Percentiles rank a stretch among this genome's conserved stretches.
Evolutionary conservation across 345 rosid species (phyloP).

Genomic region (Linum usitatissimum): DNA sequence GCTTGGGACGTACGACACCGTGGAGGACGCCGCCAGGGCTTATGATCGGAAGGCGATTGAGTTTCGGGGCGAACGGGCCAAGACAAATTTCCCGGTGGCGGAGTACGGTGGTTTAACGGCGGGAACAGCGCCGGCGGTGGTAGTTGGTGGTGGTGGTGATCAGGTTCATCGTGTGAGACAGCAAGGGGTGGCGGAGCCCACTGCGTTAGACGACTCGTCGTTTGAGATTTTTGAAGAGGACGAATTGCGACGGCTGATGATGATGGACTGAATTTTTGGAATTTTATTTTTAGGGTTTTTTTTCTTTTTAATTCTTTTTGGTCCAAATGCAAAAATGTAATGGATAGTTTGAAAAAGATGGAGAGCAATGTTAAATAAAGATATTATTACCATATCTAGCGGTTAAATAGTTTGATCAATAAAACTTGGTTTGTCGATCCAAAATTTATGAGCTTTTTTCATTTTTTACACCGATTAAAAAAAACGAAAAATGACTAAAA

Average conservation of each 20-base stretch:
- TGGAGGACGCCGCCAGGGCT: slow-evolving; percentile 32
- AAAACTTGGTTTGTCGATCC: too few relatives aligned
- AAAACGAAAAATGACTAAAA: too few relatives aligned
- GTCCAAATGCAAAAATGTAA: too few relatives aligned
- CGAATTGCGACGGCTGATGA: not conserved
- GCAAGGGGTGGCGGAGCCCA: not conserved
- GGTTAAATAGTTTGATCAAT: too few relatives aligned
- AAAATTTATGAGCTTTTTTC: too few relatives aligned
- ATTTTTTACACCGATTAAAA: too few relatives aligned
- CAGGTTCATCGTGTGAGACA: not conserved
- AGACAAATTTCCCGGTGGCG: slow-evolving; percentile 25
- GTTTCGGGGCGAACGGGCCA: slow-evolving; percentile 26
- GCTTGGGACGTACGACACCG: slow-evolving; percentile 30
- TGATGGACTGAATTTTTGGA: not conserved
- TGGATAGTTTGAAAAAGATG: too few relatives aligned
- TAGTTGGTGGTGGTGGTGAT: not conserved
- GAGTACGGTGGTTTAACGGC: slow-evolving; percentile 7
- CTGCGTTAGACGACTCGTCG: not conserved
- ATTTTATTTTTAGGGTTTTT: too few relatives aligned
- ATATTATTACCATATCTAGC: too few relatives aligned
- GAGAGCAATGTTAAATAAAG: too few relatives aligned
- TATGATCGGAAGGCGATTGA: slow-evolving; percentile 24
- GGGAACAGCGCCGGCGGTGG: not conserved
- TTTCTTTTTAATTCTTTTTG: too few relatives aligned
- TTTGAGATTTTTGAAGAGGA: not conserved